These are phyloP conservation scores for Venturia oleaginea DNA, from an alignment of 2,329 filamentous ascomycete genomes.

Conservation along the genomic window DNA sequence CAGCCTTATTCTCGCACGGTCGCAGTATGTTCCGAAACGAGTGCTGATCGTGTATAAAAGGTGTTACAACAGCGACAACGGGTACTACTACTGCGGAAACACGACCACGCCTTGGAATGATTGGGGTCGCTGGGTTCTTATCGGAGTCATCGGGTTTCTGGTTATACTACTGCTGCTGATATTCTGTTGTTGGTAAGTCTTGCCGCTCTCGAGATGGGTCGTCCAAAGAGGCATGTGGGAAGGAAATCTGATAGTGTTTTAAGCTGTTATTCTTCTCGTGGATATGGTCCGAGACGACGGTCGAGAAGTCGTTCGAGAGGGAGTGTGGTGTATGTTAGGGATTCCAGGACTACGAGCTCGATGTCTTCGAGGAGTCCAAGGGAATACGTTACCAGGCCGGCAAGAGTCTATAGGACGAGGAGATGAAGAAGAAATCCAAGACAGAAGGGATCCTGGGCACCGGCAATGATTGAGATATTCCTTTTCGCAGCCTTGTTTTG, in stretches of 20 bases:
- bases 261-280: neutral
- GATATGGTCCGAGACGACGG: neutral
- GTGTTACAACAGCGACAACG: neutral
- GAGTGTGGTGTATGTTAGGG: neutral
- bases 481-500: neutral
- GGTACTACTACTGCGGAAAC: neutral
- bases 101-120: slow-evolving; percentile 2
- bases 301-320: neutral
- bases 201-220: neutral
- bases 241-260: neutral
- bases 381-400: neutral
- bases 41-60: neutral
- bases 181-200: neutral
- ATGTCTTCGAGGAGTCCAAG: neutral
- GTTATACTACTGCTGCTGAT: neutral
- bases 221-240: neutral
- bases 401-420: neutral
- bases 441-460: neutral
- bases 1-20: neutral
- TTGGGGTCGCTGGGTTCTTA: neutral
- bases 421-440: neutral
- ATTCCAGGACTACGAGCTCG: neutral
- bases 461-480: neutral
- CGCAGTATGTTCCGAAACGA: neutral
- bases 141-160: neutral